Evolutionary conservation across 257 asterid species (phyloP), one percentile per base, ranked within the genome.

Genomic region (Coffea canephora): DNA sequence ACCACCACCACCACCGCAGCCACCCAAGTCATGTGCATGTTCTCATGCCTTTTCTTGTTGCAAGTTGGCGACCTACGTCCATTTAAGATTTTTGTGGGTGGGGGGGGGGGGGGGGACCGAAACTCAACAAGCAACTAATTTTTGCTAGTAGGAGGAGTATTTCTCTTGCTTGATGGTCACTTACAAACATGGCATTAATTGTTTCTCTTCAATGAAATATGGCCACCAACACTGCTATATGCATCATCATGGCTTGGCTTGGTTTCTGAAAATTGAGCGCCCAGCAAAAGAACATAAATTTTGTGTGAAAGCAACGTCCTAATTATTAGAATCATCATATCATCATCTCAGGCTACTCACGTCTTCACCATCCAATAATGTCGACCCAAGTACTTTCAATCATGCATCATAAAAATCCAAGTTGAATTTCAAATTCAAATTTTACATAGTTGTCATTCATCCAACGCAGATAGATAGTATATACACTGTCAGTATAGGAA

Each of bases 31-130:
- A 39, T 11, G 69, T n/a, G 34, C 34, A 31, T 31, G 45, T 61
- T 79, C 50, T 65, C 75, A 64, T 69, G 73, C 59, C 48, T 62
- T 65, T 66, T 61, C 54, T 19, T 62, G 27, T 71, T 71, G 73
- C 73, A 69, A 69, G 54, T 54, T 57, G 39, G 39, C 72, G 49
- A 61, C 61, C 46, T 8, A 31, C 14, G 0, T 27, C 31, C 66
- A 50, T 36, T 66, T 52, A 39, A 31, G 59, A 19, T 3, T 0
- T 27, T 27, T 27, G n/a, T n/a, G n/a, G n/a, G n/a, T n/a, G 0
- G 34, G 34, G 34, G 34, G 34, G 34, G 34, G 34, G 34, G 34
- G 72, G 80, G 78, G 84, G 80, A 81, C 84, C 84, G 27, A 75
- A 25, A 1, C 48, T 34, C 57, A 36, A 18, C 2, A 57, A 25